Percentiles rank a stretch among this genome's conserved stretches.
Conservation (phyloP, 208 protist genomes). For the Leishmania tropica region DNA sequence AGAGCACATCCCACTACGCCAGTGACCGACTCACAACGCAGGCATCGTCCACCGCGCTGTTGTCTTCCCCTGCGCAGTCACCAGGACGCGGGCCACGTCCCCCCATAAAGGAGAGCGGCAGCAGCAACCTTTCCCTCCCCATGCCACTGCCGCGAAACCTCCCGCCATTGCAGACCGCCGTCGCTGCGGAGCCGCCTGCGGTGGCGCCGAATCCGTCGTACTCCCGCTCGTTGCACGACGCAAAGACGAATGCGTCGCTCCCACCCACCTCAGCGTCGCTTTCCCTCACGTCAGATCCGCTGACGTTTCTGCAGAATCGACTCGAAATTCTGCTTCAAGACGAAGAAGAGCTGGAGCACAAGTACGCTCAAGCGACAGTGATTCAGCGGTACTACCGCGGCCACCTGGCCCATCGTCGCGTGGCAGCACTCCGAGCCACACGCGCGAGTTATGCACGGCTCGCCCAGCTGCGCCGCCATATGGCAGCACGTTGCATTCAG, state of each 20-base stretch:
- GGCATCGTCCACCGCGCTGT: neutral
- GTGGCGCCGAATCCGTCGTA: neutral
- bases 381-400: conserved; percentile 77
- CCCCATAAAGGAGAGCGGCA: neutral
- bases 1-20: neutral
- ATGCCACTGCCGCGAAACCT: conserved; percentile 23
- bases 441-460: conserved; percentile 30
- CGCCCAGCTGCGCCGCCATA: conserved; percentile 40
- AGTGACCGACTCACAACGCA: neutral
- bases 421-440: conserved; percentile 28
- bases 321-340: conserved; percentile 79
- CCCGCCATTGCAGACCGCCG: conserved; percentile 22
- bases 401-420: conserved; percentile 44
- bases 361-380: conserved; percentile 52
- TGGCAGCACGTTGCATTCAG: conserved; percentile 65
- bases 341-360: conserved; percentile 79
- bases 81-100: neutral
- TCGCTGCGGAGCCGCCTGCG: neutral
- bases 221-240: neutral
- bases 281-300: conserved; percentile 37
- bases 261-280: neutral
- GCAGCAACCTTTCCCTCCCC: neutral
- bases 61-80: neutral
- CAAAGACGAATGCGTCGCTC: neutral
- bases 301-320: conserved; percentile 62